These are phyloP conservation scores for Pseudomonodictys pantanalensis DNA, from an alignment of 495 filamentous ascomycete genomes.

Conservation along the genomic window DNA sequence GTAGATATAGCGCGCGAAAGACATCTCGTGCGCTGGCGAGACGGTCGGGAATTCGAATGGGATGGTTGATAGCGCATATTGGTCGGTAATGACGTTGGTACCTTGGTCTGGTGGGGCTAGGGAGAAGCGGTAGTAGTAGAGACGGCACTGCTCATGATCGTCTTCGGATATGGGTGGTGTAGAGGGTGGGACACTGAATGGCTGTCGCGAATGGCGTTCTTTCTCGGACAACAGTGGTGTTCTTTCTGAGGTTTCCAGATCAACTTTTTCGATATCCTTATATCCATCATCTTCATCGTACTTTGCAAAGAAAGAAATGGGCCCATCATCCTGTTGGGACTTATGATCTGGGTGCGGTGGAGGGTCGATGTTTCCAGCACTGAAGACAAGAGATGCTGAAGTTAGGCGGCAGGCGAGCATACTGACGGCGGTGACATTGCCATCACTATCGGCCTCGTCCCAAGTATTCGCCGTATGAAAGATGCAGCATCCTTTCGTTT, in stretches of 20 bases:
- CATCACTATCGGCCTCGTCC: constrained; percentile 43
- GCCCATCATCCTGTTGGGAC: neutral
- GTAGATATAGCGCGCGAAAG: constrained; percentile 53
- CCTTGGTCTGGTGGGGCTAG: constrained; percentile 34
- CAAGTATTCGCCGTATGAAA: constrained; percentile 69
- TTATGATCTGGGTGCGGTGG: constrained; percentile 33
- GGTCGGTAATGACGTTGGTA: constrained; percentile 49
- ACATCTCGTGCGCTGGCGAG: constrained; percentile 52
- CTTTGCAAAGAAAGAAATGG: constrained; percentile 40
- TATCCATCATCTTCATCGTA: constrained; percentile 32
- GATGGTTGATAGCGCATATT: constrained; percentile 60
- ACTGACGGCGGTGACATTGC: constrained; percentile 46
- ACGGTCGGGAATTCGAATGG: constrained; percentile 63
- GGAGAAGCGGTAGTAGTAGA: constrained; percentile 63
- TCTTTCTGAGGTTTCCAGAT: constrained; percentile 3
- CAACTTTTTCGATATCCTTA: neutral
- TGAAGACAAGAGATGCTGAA: constrained; percentile 57
- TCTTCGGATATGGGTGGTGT: constrained; percentile 15
- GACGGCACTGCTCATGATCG: constrained; percentile 61
- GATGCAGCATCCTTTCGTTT: constrained; percentile 61
- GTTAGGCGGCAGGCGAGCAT: constrained; percentile 63
- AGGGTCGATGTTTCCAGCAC: constrained; percentile 53
- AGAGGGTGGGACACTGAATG: neutral
- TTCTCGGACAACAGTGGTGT: neutral
- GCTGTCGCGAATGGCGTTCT: neutral